Evolutionary conservation across 441 rosid species (phyloP).

Genomic region (Euphorbia celastroides): DNA sequence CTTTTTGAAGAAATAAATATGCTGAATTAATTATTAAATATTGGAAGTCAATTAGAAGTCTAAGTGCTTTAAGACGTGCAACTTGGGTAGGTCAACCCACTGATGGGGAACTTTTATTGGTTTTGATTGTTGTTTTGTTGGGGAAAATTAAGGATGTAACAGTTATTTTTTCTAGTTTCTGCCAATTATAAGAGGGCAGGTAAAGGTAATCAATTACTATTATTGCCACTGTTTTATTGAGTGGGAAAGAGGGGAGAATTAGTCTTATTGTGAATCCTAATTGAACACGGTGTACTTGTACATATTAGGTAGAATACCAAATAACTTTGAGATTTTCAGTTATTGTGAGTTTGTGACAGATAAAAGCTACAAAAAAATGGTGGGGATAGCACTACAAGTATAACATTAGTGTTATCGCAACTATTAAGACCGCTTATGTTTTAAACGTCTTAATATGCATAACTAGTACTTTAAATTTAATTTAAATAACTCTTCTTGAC

Average conservation of each 20-base stretch:
- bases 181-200: not conserved
- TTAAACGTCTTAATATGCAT: too few relatives aligned
- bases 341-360: too few relatives aligned
- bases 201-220: not conserved
- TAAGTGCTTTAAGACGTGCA: not conserved
- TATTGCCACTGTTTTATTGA: not conserved
- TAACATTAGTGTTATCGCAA: too few relatives aligned
- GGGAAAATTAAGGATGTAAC: conserved; percentile 9
- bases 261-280: not conserved
- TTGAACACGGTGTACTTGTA: not conserved
- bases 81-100: conserved; percentile 10
- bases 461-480: too few relatives aligned
- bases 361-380: too few relatives aligned
- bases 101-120: not conserved
- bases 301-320: not conserved
- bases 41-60: conserved; percentile 9
- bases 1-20: not conserved
- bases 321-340: not conserved
- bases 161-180: conserved; percentile 8
- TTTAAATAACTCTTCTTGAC: too few relatives aligned
- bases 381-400: too few relatives aligned
- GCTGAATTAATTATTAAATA: not conserved
- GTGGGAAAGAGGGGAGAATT: not conserved
- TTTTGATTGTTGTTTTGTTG: conserved; percentile 5
- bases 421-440: too few relatives aligned